Base-by-base conservation (phyloP, 345 rosid genomes). In the Streptanthus diversifolius region DNA sequence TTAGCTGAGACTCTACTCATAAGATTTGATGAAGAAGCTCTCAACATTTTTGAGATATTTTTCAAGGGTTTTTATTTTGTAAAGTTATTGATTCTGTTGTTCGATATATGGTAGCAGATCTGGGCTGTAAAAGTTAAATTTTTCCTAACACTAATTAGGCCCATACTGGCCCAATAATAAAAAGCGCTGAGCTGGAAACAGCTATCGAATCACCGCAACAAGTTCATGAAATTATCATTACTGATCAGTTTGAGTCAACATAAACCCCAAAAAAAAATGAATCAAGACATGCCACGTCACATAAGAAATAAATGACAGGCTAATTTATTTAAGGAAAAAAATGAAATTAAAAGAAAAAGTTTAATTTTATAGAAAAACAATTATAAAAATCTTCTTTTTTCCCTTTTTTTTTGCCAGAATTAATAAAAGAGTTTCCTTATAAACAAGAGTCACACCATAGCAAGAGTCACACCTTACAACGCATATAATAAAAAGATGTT, bases 391-490 rank as follows among this genome's bases (percentile, higher is more conserved):
- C 10, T 37, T 39, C 13, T 11, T n/a, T 49, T 14, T 8, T 25
- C 14, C 3, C 22, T n/a, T n/a, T 48, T 35, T 32, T 40, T 37
- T 37, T 61, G 78, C 66, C 61, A 43, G 33, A 52, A 33, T 2
- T 21, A 18, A 4, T 5, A 51, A 22, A 51, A 3, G 36, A 27
- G 3, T 11, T 69, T 63, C 75, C 79, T 24, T 57, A 40, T 24
- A 76, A 53, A 58, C 75, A 70, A 70, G 66, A 43, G 7, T 63
- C 75, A 76, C 58, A 70, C 75, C 18, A n/a, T n/a, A n/a, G 65
- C 75, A 70, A 70, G 66, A 43, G 7, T 63, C 75, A 76, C 58
- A 70, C 75, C 18, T 44, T 70, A 45, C 33, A 70, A 70, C 75
- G 75, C 65, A 41, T 0, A 15, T n/a, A 17, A 27, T 45, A 70